Conservation (phyloP, 2,329 filamentous ascomycete genomes). For the Exophiala calicioides region DNA sequence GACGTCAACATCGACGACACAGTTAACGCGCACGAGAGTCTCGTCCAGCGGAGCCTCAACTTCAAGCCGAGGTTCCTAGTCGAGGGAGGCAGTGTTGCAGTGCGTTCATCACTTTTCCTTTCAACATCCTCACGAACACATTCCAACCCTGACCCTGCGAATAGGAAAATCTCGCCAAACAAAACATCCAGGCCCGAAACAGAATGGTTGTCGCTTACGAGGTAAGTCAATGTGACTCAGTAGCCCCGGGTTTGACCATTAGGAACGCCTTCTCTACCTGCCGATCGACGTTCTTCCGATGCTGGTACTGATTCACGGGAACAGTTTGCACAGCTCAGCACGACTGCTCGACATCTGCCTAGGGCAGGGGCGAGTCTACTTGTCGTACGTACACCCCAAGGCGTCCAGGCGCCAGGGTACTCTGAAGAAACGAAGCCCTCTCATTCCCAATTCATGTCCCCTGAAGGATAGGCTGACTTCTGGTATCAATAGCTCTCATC, state of each 20-base stretch:
- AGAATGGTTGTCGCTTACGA: conserved; percentile 67
- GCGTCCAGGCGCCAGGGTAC: no score
- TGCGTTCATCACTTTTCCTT: conserved; percentile 5
- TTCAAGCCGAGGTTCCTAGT: conserved; percentile 65
- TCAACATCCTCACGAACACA: conserved; percentile 1
- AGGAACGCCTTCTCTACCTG: no score
- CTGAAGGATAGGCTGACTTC: no score
- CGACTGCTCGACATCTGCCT: conserved; percentile 20
- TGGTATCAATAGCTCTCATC: no score
- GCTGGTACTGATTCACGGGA: conserved; percentile 4
- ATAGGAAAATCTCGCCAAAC: conserved; percentile 66
- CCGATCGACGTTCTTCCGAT: no score
- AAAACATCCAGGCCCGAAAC: conserved; percentile 65
- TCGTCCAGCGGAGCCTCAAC: conserved; percentile 53
- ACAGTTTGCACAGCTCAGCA: conserved; percentile 21
- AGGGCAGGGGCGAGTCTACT: conserved; percentile 21
- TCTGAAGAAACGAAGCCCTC: no score
- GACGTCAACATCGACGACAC: conserved; percentile 73
- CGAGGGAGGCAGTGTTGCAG: conserved; percentile 59
- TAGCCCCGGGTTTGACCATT: no score
- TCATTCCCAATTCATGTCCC: no score
- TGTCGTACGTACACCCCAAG: no score
- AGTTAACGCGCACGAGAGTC: conserved; percentile 42
- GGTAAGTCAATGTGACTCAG: conserved; percentile 6
- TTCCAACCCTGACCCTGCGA: conserved; percentile 18